A percentile compares a stretch with the other conserved stretches of the same genome.
These are phyloP conservation scores for Umbelopsis isabellina DNA, from an alignment of 192 early-diverging fungal species.

Conservation along the genomic window DNA sequence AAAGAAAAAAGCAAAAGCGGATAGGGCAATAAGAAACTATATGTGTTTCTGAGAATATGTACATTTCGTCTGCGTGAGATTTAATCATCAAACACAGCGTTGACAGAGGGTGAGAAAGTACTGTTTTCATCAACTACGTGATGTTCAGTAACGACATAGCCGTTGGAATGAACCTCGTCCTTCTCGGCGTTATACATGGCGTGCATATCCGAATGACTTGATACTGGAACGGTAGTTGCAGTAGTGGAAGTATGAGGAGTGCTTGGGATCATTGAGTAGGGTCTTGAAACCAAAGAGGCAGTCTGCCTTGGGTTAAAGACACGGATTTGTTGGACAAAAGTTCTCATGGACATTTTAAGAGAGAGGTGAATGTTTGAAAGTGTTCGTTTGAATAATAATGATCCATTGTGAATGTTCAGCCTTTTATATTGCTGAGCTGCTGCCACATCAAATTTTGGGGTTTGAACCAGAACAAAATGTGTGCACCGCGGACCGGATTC, in stretches of 20 bases:
- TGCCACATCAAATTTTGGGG: constrained; percentile 18
- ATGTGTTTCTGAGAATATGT: constrained; percentile 2
- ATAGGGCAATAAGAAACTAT: neutral
- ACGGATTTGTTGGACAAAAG: constrained; percentile 17
- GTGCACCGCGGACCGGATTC: constrained; percentile 21
- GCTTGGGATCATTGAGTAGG: constrained; percentile 20
- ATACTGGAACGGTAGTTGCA: neutral
- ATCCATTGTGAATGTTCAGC: neutral
- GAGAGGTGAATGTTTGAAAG: neutral
- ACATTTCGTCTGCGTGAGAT: neutral
- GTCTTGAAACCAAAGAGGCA: neutral
- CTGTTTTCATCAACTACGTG: neutral
- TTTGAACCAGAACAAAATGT: neutral
- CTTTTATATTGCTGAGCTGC: neutral
- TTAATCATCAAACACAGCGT: constrained; percentile 17
- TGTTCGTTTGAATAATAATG: neutral
- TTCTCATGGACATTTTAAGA: constrained; percentile 1
- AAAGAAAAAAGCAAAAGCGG: too few relatives aligned
- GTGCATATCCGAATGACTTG: neutral
- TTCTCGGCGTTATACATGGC: neutral
- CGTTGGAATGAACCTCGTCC: neutral
- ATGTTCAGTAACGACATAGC: constrained; percentile 1
- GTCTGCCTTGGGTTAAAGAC: neutral
- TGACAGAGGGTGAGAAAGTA: constrained; percentile 15
- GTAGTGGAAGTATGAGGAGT: neutral